Base-by-base conservation (phyloP, 2,329 filamentous ascomycete species). In the Aspergillus neotritici region DNA sequence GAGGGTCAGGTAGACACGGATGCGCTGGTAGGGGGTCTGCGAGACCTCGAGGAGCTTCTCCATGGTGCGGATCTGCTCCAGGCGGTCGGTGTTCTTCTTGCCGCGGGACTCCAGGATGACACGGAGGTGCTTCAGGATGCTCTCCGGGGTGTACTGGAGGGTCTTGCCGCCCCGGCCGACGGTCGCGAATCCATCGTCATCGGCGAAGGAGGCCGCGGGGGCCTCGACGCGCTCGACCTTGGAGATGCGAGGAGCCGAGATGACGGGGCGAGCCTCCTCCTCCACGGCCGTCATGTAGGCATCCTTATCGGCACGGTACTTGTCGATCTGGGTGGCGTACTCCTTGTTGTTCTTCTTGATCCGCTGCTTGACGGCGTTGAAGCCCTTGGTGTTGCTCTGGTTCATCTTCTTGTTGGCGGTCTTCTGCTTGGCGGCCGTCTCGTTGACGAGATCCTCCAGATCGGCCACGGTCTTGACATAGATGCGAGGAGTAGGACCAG, bases 301-400 rank as follows among this genome's bases (percentile, higher is more conserved):
- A 52, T 91, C 88, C 68, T 91, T 88, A 68, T 94, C 82, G 51
- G 80, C 83, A 55, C 86, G 79, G 75, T 91, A 98, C 52, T 83
- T 79, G 57, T 95, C 88, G 59, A 98, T 84, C 63, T 95, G 87
- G 50, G 79, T 75, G 62, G 87, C 81, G 72, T 91, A 91, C 53
- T 97, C 91, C 73, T 94, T 94, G 78, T 91, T 94, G 73, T 91
- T 91, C 80, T 96, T 97, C 81, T 91, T 90, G 75, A 98, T 88
- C 73, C 90, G 90, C 70, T 98, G 93, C 74, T 96, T 94, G 63
- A 97, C 87, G 50, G 90, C 88, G 68, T 97, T 98, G 62, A 98
- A 80, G 61, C 90, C 89, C 71, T 89, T 87, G 54, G 89, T 86
- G 65, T 91, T 94, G 63, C 84, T 93, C 50, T 90, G 89, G 73